These are phyloP conservation scores for Coemansia sp. DNA, from an alignment of 371 early-diverging fungal genomes.

Conservation along the genomic window DNA sequence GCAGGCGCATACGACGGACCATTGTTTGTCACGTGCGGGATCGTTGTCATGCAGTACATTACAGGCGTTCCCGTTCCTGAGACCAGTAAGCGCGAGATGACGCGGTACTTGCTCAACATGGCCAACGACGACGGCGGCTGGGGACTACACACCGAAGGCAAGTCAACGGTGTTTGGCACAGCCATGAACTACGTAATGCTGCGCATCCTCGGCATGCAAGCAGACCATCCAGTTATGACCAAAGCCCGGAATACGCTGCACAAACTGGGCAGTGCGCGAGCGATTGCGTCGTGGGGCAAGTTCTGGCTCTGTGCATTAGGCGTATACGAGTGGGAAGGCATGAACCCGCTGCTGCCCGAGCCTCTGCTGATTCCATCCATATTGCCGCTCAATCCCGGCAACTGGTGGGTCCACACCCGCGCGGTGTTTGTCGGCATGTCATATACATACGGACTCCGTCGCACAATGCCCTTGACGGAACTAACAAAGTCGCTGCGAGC, in stretches of 20 bases:
- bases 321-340: slow-evolving; percentile 92
- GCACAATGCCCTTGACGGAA: slow-evolving; percentile 57
- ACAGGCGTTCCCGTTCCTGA: slow-evolving; percentile 68
- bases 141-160: slow-evolving; percentile 94
- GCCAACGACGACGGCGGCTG: slow-evolving; percentile 94
- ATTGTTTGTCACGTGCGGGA: slow-evolving; percentile 91
- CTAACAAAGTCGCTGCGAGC: slow-evolving; percentile 73
- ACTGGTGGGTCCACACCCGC: slow-evolving; percentile 91
- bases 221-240: slow-evolving; percentile 83
- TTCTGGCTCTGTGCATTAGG: slow-evolving; percentile 90
- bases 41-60: slow-evolving; percentile 82
- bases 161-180: slow-evolving; percentile 93
- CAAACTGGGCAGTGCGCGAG: slow-evolving; percentile 78
- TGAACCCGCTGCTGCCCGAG: slow-evolving; percentile 95
- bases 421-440: slow-evolving; percentile 92
- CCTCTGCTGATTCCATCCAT: slow-evolving; percentile 82
- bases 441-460: slow-evolving; percentile 78
- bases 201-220: slow-evolving; percentile 83
- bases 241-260: slow-evolving; percentile 85
- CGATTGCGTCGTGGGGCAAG: slow-evolving; percentile 95
- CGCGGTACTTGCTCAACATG: slow-evolving; percentile 81
- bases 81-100: slow-evolving; percentile 70
- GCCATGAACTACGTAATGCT: slow-evolving; percentile 88
- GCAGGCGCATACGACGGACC: slow-evolving; percentile 97
- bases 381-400: slow-evolving; percentile 84